These are phyloP conservation scores for Acer saccharum DNA, from an alignment of 345 rosid genomes.

Conservation along the genomic window DNA sequence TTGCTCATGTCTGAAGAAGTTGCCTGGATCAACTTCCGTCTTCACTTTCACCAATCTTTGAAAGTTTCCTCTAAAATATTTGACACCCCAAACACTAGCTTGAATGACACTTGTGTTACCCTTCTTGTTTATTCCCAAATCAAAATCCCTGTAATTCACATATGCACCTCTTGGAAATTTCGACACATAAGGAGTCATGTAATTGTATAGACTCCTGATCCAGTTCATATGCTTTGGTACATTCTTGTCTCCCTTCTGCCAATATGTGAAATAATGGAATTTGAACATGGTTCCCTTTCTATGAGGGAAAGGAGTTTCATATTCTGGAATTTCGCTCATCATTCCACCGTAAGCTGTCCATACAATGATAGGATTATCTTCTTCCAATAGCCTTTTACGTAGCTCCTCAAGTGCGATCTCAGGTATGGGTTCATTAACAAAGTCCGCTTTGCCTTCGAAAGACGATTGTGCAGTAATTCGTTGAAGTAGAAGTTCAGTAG, in stretches of 20 bases:
- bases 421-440: conserved; percentile 38
- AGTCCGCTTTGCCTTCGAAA: conserved; percentile 66
- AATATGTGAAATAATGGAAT: conserved; percentile 43
- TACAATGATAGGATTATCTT: conserved; percentile 54
- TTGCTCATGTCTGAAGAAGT: conserved; percentile 66
- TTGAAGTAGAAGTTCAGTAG: conserved; percentile 42
- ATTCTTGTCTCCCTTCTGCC: conserved; percentile 36
- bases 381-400: conserved; percentile 47
- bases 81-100: conserved; percentile 50
- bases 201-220: conserved; percentile 44
- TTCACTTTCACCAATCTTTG: conserved; percentile 49
- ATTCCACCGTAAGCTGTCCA: conserved; percentile 77
- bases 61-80: conserved; percentile 53
- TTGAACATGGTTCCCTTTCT: conserved; percentile 50
- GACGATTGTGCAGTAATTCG: conserved; percentile 41
- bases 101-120: conserved; percentile 28
- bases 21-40: conserved; percentile 49
- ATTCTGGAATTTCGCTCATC: conserved; percentile 57
- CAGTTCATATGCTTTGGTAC: conserved; percentile 27
- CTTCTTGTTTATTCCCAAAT: conserved; percentile 48
- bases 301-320: conserved; percentile 62
- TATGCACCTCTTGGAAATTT: conserved; percentile 55
- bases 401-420: conserved; percentile 42
- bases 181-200: conserved; percentile 59
- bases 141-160: conserved; percentile 69